Conservation (phyloP, 1,284 basidiomycete genomes). For the Gymnopus androsaceus region DNA sequence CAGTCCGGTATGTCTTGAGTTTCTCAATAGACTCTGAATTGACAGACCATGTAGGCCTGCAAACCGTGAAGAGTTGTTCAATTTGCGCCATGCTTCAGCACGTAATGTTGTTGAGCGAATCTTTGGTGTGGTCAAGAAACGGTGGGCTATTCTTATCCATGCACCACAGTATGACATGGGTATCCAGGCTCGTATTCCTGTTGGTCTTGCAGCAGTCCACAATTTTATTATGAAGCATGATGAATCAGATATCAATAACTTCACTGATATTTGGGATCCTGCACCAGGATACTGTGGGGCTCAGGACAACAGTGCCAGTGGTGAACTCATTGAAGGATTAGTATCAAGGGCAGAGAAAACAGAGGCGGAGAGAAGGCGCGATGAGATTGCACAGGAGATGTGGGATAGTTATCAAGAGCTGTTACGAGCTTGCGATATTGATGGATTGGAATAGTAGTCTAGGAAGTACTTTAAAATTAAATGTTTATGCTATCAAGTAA, state of each 20-base stretch:
- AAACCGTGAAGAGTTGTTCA: too few relatives aligned
- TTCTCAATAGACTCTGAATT: too few relatives aligned
- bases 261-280: slow-evolving; percentile 1
- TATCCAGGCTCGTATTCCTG: slow-evolving; percentile 33
- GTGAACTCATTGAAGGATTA: not conserved
- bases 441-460: not conserved
- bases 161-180: slow-evolving; percentile 30
- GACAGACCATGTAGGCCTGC: too few relatives aligned
- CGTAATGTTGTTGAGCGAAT: slow-evolving; percentile 42
- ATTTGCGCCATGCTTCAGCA: too few relatives aligned
- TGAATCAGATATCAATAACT: slow-evolving; percentile 9
- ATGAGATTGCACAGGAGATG: slow-evolving; percentile 23
- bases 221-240: slow-evolving; percentile 40
- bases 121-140: slow-evolving; percentile 43
- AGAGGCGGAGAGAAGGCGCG: slow-evolving; percentile 13
- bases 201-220: slow-evolving; percentile 34
- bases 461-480: too few relatives aligned
- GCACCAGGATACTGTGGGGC: not conserved
- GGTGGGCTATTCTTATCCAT: slow-evolving; percentile 29
- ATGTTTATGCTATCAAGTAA: too few relatives aligned
- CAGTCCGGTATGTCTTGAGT: too few relatives aligned
- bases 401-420: slow-evolving; percentile 24
- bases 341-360: slow-evolving; percentile 9
- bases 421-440: not conserved
- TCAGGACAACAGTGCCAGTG: not conserved